Conservation (phyloP, 176 grass and related monocot species). For the Carex pumila region DNA sequence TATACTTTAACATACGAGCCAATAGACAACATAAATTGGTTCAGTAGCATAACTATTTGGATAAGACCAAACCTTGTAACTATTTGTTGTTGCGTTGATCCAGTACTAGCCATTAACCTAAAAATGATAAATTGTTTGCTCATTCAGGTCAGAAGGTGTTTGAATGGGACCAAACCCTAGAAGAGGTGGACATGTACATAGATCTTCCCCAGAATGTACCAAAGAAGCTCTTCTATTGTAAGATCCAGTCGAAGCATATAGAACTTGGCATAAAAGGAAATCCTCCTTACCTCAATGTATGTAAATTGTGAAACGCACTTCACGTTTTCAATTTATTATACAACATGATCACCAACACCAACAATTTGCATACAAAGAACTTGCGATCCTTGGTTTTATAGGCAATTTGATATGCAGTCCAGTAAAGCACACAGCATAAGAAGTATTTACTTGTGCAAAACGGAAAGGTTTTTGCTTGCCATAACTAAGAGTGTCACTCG, state of each 20-base stretch:
- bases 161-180: constrained; percentile 96
- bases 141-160: constrained; percentile 90
- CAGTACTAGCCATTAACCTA: background rate
- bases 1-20: too few species aligned
- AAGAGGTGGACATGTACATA: constrained; percentile 90
- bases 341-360: background rate
- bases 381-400: background rate
- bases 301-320: background rate
- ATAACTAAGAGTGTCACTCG: background rate
- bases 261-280: constrained; percentile 82
- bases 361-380: background rate
- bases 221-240: constrained; percentile 65
- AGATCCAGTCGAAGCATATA: constrained; percentile 64
- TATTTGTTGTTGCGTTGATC: background rate
- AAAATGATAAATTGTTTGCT: constrained; percentile 3
- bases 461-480: background rate
- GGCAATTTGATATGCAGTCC: background rate
- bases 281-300: constrained; percentile 80
- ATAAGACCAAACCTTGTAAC: too few species aligned
- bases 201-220: constrained; percentile 74
- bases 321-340: background rate
- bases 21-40: too few species aligned
- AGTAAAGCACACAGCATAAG: background rate
- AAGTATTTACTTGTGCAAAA: background rate
- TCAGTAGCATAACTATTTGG: too few species aligned